Percentiles rank a stretch among this genome's conserved stretches.
These are phyloP conservation scores for Capsicum chinense DNA, from an alignment of 257 asterid species.

Conservation along the genomic window DNA sequence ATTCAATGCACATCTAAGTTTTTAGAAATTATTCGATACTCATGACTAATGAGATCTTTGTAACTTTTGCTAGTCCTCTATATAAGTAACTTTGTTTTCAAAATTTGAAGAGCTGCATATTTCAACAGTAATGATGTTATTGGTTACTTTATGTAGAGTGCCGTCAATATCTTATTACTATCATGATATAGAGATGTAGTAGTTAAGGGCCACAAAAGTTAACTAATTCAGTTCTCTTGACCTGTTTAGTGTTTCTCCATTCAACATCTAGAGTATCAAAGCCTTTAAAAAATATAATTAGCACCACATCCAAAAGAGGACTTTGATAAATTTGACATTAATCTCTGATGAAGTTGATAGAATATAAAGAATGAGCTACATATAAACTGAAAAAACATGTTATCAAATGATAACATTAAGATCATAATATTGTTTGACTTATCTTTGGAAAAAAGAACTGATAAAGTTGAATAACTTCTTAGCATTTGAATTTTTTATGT, in stretches of 20 bases:
- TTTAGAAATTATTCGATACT: background rate
- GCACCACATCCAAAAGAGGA: no score
- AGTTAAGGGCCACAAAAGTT: conserved; percentile 78
- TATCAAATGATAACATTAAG: no score
- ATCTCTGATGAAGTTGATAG: no score
- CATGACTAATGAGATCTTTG: conserved; percentile 39
- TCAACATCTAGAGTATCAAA: no score
- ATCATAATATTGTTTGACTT: no score
- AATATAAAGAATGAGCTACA: no score
- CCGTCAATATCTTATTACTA: conserved; percentile 82
- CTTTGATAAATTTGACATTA: no score
- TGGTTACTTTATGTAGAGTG: conserved; percentile 95
- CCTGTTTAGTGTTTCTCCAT: conserved; percentile 54
- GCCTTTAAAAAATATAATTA: no score
- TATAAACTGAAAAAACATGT: no score
- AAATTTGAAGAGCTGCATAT: conserved; percentile 60
- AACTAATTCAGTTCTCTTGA: conserved; percentile 20
- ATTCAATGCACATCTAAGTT: conserved; percentile 36
- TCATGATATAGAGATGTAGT: conserved; percentile 63
- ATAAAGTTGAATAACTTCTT: no score
- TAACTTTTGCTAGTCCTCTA: conserved; percentile 70
- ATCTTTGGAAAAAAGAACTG: no score
- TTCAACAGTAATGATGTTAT: conserved; percentile 81
- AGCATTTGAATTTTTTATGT: no score
- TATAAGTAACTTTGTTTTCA: conserved; percentile 53